These are phyloP conservation scores for Lactarius tabidus DNA, from an alignment of 768 basidiomycete genomes.

Conservation along the genomic window DNA sequence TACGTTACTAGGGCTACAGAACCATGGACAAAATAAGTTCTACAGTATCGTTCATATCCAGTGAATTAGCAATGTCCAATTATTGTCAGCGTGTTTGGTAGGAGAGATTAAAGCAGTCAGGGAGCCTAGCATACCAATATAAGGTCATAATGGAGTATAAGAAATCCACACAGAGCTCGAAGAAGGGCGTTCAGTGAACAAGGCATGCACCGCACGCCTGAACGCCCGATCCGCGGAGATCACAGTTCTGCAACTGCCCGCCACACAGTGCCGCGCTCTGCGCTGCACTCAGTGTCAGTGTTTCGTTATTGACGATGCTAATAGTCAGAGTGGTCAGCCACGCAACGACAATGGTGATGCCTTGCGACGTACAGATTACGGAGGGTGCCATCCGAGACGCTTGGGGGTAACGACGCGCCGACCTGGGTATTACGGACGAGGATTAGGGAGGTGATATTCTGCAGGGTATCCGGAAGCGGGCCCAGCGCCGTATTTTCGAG, in stretches of 20 bases:
- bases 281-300: constrained; percentile 16
- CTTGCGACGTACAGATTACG: constrained; percentile 38
- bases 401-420: constrained; percentile 37
- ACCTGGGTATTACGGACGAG: constrained; percentile 42
- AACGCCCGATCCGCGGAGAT: constrained; percentile 24
- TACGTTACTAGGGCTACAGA: background rate
- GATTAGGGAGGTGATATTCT: constrained; percentile 35
- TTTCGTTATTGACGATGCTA: constrained; percentile 24
- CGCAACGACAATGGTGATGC: background rate
- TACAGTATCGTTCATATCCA: background rate
- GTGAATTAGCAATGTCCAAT: background rate
- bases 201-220: constrained; percentile 23
- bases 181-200: constrained; percentile 18
- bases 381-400: constrained; percentile 33
- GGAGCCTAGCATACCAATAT: background rate
- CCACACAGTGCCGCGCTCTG: constrained; percentile 22
- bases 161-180: background rate
- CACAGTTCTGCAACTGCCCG: constrained; percentile 19
- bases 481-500: constrained; percentile 41
- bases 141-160: background rate
- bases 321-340: background rate
- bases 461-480: constrained; percentile 35
- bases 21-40: background rate
- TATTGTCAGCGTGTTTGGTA: background rate
- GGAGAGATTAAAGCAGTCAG: background rate